Evolutionary conservation across 2,329 filamentous ascomycete genomes (phyloP).

Genomic region (Cadophora luteo-olivacea): DNA sequence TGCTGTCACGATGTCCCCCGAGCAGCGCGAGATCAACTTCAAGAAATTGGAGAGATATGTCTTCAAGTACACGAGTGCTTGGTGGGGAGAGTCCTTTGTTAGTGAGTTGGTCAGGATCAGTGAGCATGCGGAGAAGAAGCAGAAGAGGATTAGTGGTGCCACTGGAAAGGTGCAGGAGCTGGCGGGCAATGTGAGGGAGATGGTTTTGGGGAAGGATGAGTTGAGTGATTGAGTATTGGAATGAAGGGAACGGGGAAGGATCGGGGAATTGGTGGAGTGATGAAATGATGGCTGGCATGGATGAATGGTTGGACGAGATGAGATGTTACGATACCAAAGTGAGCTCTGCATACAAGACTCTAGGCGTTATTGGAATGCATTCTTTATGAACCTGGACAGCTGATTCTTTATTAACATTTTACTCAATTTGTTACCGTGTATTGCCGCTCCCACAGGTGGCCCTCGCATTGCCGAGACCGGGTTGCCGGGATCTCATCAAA

Average conservation of each 20-base stretch:
- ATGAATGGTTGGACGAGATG: slow-evolving; percentile 9
- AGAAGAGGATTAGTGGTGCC: slow-evolving; percentile 32
- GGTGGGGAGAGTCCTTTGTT: slow-evolving; percentile 96
- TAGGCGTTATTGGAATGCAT: slow-evolving; percentile 16
- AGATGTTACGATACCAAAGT: slow-evolving; percentile 21
- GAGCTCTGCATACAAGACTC: slow-evolving; percentile 19
- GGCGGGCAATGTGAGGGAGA: slow-evolving; percentile 29
- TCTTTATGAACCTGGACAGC: background rate
- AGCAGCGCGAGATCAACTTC: slow-evolving; percentile 86
- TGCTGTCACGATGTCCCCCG: slow-evolving; percentile 93
- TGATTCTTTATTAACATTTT: too few species aligned
- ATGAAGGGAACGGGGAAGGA: background rate
- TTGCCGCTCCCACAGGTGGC: too few species aligned
- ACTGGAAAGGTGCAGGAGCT: slow-evolving; percentile 32
- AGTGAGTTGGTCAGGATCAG: slow-evolving; percentile 66
- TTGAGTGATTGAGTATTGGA: slow-evolving; percentile 5
- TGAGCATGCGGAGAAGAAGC: slow-evolving; percentile 43
- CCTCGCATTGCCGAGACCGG: too few species aligned
- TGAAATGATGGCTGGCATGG: background rate
- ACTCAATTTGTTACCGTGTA: too few species aligned
- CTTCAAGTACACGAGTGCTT: slow-evolving; percentile 95
- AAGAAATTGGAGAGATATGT: slow-evolving; percentile 93
- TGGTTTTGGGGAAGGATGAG: slow-evolving; percentile 16
- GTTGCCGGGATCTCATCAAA: too few species aligned
- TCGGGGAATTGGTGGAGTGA: background rate